Evolutionary conservation across 805 yeast species (phyloP), one percentile per base, ranked within the genome.

Genomic region (Schwanniomyces pseudopolymorphus): DNA sequence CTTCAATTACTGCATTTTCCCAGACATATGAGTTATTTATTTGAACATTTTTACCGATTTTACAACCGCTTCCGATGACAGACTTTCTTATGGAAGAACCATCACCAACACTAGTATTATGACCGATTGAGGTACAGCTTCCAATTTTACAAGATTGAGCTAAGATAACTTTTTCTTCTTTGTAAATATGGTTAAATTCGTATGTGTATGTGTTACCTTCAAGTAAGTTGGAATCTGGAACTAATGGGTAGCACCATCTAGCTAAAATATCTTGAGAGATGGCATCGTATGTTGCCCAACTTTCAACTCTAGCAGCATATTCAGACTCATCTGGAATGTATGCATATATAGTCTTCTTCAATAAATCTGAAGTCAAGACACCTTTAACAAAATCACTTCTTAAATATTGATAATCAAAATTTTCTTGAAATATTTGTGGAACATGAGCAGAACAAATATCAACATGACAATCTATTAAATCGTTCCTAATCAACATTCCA

Each of bases 371-470:
- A 13, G 94, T 85, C 49, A 94, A 74, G 21, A 92, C 94, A 45
- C 98, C 97, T 56, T 81, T 85, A 25, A 92, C 87, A 60, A 92
- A 94, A 67, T 94, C 98, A 28, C 79, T 75, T 64, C 99, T 79
- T 51, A 92, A 72, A 43, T 80, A 73, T 65, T 92, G 97, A 64
- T 91, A 94, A 69, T 94, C 99, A 58, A 94, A 94, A 65, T 94
- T 92, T 60, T 94, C 99, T 58, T 89, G 96, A 70, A 92, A 94
- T 50, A 92, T 85, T 13, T 95, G 94, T 1, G 97, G 97, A 9
- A 94, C 97, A 54, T 85, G 89, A 2, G 96, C 89, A 5, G 97
- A 78, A 67, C 99, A 94, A 50, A 94, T 89, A 68, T 94, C 99
- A 45, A 94, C 90, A 63, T 87, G 94, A 64, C 99, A 94, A 70